Evolutionary conservation across 2,329 filamentous ascomycete genomes (phyloP).

Genomic region (Talaromyces albobiverticillius): DNA sequence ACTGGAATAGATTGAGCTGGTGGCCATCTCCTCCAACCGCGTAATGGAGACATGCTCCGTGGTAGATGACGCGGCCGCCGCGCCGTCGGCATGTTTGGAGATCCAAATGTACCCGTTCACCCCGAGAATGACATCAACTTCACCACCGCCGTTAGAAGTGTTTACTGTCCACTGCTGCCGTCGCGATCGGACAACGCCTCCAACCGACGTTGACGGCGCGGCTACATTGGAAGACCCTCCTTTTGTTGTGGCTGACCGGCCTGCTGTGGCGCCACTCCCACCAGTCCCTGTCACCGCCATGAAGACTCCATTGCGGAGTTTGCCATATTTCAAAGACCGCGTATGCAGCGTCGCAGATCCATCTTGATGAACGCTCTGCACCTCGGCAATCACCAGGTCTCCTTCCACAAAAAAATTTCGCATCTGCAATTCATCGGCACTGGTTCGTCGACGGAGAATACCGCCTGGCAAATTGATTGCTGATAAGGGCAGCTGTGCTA

Average conservation of each 20-base stretch:
- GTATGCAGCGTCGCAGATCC: conserved; percentile 87
- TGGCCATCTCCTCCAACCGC: conserved; percentile 81
- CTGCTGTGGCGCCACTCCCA: conserved; percentile 55
- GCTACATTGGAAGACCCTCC: conserved; percentile 48
- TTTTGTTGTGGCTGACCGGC: conserved; percentile 25
- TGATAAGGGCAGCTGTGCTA: conserved; percentile 79
- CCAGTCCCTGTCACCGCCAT: conserved; percentile 77
- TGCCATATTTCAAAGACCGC: conserved; percentile 86
- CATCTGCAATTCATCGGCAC: conserved; percentile 96
- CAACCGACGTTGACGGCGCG: conserved; percentile 66
- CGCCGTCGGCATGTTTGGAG: conserved; percentile 70
- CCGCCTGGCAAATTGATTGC: conserved; percentile 94
- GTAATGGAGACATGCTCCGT: conserved; percentile 65
- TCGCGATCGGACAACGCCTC: conserved; percentile 77
- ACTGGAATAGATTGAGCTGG: conserved; percentile 83
- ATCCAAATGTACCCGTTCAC: conserved; percentile 99
- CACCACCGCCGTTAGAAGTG: conserved; percentile 46
- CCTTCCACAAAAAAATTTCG: conserved; percentile 96
- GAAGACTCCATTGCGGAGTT: conserved; percentile 90
- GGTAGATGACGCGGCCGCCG: conserved; percentile 40
- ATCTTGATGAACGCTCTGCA: conserved; percentile 83
- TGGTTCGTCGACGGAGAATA: conserved; percentile 84
- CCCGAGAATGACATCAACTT: conserved; percentile 81
- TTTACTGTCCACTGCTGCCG: conserved; percentile 81
- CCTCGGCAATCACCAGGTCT: conserved; percentile 89